Evolutionary conservation across 2,329 filamentous ascomycete species (phyloP).

Genomic region (Pseudocercospora crystallina): DNA sequence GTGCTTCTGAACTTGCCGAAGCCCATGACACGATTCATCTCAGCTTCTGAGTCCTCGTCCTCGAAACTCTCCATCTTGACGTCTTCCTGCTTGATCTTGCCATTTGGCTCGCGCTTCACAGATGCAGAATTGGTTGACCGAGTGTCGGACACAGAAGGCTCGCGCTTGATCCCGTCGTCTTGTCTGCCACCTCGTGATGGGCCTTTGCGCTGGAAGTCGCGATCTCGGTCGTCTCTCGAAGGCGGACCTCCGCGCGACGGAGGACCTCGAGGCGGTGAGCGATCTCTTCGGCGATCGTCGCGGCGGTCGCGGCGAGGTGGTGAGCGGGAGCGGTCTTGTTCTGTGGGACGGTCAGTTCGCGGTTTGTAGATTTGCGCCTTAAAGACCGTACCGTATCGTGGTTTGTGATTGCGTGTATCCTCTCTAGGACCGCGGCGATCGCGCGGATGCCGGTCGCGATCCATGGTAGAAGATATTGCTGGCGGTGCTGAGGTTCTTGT

Average conservation of each 20-base stretch:
- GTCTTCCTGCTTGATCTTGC: constrained; percentile 17
- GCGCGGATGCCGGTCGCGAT: constrained; percentile 27
- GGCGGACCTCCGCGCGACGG: constrained; percentile 21
- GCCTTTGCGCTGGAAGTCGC: constrained; percentile 20
- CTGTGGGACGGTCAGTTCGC: constrained; percentile 21
- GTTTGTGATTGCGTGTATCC: constrained; percentile 26
- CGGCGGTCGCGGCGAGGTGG: constrained; percentile 30
- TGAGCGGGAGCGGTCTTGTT: constrained; percentile 33
- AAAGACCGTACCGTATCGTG: constrained; percentile 27
- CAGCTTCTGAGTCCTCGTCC: constrained; percentile 62
- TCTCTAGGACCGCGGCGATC: constrained; percentile 28
- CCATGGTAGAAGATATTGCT: constrained; percentile 18
- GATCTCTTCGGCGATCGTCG: constrained; percentile 31
- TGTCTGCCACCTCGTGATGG: constrained; percentile 11
- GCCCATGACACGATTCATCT: constrained; percentile 85
- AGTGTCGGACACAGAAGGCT: constrained; percentile 4
- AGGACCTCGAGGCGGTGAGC: constrained; percentile 26
- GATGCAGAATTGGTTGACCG: constrained; percentile 1
- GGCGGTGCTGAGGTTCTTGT: background rate
- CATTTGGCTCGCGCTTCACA: constrained; percentile 1
- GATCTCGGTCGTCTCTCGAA: constrained; percentile 21
- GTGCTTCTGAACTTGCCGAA: constrained; percentile 84
- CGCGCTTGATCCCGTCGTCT: constrained; percentile 15
- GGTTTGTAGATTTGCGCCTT: background rate
- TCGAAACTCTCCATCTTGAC: constrained; percentile 28